Evolutionary conservation across 1,139 yeast species (phyloP).

Genomic region (Yamadazyma triangularis): DNA sequence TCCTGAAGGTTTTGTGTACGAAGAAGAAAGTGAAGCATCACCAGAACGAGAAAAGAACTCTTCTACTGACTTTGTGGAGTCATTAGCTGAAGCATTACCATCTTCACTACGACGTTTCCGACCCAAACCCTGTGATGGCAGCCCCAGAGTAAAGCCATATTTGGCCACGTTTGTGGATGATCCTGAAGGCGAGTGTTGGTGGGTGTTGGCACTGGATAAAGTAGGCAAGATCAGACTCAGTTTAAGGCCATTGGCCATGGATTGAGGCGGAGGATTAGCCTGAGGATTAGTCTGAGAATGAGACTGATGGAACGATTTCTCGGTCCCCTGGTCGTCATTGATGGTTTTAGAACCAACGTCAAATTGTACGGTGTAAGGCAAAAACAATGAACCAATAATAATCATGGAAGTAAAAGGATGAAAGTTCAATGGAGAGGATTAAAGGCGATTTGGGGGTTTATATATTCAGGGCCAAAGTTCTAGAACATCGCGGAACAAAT

Average conservation of each 20-base stretch:
- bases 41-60: conserved; percentile 19
- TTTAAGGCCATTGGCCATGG: conserved; percentile 2
- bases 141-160: no score
- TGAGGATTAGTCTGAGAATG: not conserved
- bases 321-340: not conserved
- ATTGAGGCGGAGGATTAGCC: not conserved
- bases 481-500: no score
- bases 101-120: not conserved
- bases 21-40: conserved; percentile 22
- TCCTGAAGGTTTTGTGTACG: conserved; percentile 12
- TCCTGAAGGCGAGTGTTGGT: conserved; percentile 16
- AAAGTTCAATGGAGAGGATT: no score
- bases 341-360: conserved; percentile 36
- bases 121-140: no score
- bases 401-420: no score
- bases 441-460: no score
- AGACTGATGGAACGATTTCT: conserved; percentile 1
- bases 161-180: conserved; percentile 11
- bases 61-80: conserved; percentile 14
- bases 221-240: conserved; percentile 20
- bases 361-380: conserved; percentile 71
- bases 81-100: conserved; percentile 3
- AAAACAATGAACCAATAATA: conserved; percentile 56
- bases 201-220: conserved; percentile 14
- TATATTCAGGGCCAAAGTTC: no score